These are phyloP conservation scores for Paraleonurus japonicus DNA, from an alignment of 257 asterid species.

Conservation along the genomic window DNA sequence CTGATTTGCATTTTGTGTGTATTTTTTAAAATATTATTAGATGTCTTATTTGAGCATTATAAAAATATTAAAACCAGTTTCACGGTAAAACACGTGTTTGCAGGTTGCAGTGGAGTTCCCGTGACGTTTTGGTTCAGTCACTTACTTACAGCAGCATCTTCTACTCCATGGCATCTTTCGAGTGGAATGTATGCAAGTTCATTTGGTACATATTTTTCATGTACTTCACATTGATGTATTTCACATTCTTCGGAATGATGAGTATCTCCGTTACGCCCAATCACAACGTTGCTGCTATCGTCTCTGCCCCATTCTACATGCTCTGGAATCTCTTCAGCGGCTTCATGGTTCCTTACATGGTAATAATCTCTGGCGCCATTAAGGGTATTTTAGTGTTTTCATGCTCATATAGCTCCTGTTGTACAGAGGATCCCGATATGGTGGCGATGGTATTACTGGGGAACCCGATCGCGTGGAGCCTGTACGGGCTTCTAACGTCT, in stretches of 20 bases:
- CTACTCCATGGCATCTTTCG: conserved; percentile 81
- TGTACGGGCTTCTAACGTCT: conserved; percentile 79
- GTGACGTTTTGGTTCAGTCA: conserved; percentile 63
- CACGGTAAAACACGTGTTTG: background rate
- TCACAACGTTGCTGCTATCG: conserved; percentile 65
- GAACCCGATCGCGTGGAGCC: conserved; percentile 79
- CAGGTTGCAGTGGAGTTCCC: conserved; percentile 88
- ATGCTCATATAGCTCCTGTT: background rate
- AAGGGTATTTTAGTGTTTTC: background rate
- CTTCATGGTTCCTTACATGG: conserved; percentile 70
- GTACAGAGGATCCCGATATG: conserved; percentile 81
- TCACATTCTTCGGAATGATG: conserved; percentile 94
- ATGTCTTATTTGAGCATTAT: no score
- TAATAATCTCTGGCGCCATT: conserved; percentile 6
- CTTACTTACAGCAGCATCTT: conserved; percentile 67
- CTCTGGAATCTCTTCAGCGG: conserved; percentile 91
- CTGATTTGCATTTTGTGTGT: no score
- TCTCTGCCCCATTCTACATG: conserved; percentile 76
- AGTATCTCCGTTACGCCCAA: conserved; percentile 74
- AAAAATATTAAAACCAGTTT: no score
- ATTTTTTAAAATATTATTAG: no score
- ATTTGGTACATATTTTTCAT: conserved; percentile 74
- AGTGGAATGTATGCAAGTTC: conserved; percentile 66
- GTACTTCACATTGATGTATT: conserved; percentile 74
- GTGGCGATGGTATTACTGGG: conserved; percentile 99